Percentiles rank a stretch among this genome's conserved stretches.
These are phyloP conservation scores for Acmispon strigosus DNA, from an alignment of 306 rosid genomes.

Conservation along the genomic window DNA sequence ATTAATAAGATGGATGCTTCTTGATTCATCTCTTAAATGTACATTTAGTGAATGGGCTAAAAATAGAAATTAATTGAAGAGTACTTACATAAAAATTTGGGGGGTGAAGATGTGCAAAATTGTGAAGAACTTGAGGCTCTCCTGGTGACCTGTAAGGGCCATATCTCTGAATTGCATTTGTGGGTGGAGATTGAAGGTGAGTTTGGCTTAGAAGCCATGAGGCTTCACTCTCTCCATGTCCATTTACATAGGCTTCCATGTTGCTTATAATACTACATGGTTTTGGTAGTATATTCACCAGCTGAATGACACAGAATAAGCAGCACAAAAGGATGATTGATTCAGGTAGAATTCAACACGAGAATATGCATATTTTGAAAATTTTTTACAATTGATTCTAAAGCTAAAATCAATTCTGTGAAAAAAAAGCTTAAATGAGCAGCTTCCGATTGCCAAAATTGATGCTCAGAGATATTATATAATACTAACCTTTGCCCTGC, in stretches of 20 bases:
- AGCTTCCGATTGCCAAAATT: too few species aligned
- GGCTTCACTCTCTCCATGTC: constrained; percentile 41
- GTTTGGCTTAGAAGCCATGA: constrained; percentile 39
- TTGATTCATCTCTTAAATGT: neutral
- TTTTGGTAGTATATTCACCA: constrained; percentile 32
- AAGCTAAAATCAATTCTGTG: too few species aligned
- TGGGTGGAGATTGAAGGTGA: constrained; percentile 43
- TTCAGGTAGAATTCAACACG: neutral
- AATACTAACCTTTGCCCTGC: constrained; percentile 24
- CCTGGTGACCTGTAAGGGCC: constrained; percentile 44
- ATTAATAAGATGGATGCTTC: neutral
- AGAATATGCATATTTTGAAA: too few species aligned
- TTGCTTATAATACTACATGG: constrained; percentile 31
- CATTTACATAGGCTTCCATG: constrained; percentile 18
- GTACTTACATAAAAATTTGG: constrained; percentile 52
- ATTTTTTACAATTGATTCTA: too few species aligned
- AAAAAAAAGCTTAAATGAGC: too few species aligned
- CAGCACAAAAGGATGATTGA: neutral
- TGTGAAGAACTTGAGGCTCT: constrained; percentile 40
- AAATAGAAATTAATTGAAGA: neutral
- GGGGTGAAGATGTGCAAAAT: constrained; percentile 35
- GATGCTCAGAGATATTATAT: too few species aligned
- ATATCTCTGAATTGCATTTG: constrained; percentile 50
- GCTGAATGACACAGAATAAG: neutral
- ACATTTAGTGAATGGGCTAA: neutral